Evolutionary conservation across 345 rosid species (phyloP), one percentile per base, ranked within the genome.

Genomic region (Capsella bursapastoris): DNA sequence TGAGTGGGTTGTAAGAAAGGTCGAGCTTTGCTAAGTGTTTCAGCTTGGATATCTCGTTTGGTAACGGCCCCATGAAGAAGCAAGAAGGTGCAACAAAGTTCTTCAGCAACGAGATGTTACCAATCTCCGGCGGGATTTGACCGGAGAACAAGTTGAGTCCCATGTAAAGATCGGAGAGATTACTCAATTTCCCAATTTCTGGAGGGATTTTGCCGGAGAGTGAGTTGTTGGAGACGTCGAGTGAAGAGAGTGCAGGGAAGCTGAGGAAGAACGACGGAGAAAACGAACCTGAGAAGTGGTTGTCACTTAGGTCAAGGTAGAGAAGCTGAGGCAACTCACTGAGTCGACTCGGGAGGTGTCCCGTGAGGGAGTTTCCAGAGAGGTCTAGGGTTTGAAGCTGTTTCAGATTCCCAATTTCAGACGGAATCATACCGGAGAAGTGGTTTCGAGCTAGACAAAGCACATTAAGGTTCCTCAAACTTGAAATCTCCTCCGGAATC

Each of bases 1-100:
- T 86, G 79, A 95, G 80, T 5, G 96, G 98, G 78, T 95, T 95
- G 56, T 88, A 77, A 5, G 98, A 95, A 62, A 95, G 89, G 79
- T 92, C 97, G 3, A 92, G 89, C 34, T 84, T 83, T 31, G 61
- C 79, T 0, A 95, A 78, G 1, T 82, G 70, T 12, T 55, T 69
- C 48, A 95, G 74, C 57, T 82, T 80, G 0, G 84, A 80, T 0
- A 95, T 59, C 68, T 81, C 83, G 11, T 86, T 80, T 32, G 99
- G 98, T 22, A 92, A 66, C 0, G 99, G 97, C 9, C 98, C 97
- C 0, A 84, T 70, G 67, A 95, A 78, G 40, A 80, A 78, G 63
- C 93, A 89, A 4, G 77, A 84, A 5, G 90, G 87, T 0, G 92
- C 66, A 72, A 75, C 84, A 1, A 92, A 83, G 80, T 69, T 86